These are phyloP conservation scores for Leptographium radiaticola DNA, from an alignment of 2,329 filamentous ascomycete species.

Conservation along the genomic window DNA sequence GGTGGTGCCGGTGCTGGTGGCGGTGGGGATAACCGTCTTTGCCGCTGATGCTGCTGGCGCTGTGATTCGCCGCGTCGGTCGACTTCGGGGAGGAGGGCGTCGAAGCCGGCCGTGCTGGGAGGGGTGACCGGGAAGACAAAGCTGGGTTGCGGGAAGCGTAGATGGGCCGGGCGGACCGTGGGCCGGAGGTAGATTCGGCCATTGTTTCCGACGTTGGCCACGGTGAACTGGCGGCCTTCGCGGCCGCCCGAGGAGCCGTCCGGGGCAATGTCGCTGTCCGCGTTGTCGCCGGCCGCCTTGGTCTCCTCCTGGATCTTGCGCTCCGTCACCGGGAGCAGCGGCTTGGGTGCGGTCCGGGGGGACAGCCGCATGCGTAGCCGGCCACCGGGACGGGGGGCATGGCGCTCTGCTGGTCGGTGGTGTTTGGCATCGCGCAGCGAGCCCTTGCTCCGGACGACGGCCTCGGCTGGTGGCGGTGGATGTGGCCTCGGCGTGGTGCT, in stretches of 20 bases:
- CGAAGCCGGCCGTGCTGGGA: constrained; percentile 44
- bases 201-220: constrained; percentile 72
- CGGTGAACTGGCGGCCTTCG: constrained; percentile 61
- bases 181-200: constrained; percentile 68
- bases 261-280: constrained; percentile 41
- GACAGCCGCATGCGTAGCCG: constrained; percentile 17
- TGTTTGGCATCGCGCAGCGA: constrained; percentile 8
- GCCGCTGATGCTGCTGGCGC: constrained; percentile 2
- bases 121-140: constrained; percentile 50
- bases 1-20: neutral
- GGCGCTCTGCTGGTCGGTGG: constrained; percentile 7
- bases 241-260: constrained; percentile 49
- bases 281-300: constrained; percentile 28
- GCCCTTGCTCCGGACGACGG: neutral
- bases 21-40: neutral
- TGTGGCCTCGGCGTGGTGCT: neutral
- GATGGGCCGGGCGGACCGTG: constrained; percentile 45
- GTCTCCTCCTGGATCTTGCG: constrained; percentile 29
- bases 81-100: constrained; percentile 24
- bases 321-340: constrained; percentile 33
- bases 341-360: constrained; percentile 17
- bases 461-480: neutral
- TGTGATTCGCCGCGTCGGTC: constrained; percentile 14
- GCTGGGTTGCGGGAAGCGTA: constrained; percentile 46
- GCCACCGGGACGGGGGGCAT: constrained; percentile 8